Conservation (phyloP, 192 early-diverging fungal genomes). For the Chytriomyces sp. region DNA sequence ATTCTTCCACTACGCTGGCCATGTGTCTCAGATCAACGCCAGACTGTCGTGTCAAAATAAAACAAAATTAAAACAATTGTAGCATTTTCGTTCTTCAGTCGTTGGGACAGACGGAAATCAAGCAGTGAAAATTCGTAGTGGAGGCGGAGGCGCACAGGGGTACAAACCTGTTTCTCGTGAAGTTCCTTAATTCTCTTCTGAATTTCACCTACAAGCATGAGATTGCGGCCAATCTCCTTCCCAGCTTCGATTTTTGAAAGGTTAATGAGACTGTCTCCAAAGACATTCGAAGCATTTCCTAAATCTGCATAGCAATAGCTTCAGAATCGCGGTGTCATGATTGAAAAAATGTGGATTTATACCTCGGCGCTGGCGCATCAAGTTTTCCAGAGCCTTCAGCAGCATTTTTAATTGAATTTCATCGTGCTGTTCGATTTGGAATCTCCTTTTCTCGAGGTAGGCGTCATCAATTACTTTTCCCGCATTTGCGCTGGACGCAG, state of each 20-base stretch:
- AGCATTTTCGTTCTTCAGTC: neutral
- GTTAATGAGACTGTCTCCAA: constrained; percentile 77
- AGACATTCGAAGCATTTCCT: constrained; percentile 73
- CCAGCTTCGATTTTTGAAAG: constrained; percentile 77
- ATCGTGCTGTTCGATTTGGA: constrained; percentile 77
- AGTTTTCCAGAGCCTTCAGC: constrained; percentile 76
- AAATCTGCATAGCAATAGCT: constrained; percentile 20
- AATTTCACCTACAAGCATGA: constrained; percentile 76
- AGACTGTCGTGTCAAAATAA: constrained; percentile 43
- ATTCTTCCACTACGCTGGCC: constrained; percentile 84
- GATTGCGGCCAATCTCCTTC: constrained; percentile 65
- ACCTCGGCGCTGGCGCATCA: constrained; percentile 53
- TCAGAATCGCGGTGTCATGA: neutral
- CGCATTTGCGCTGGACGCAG: neutral
- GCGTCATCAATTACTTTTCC: constrained; percentile 53
- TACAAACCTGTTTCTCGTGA: constrained; percentile 72
- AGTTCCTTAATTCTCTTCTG: constrained; percentile 80
- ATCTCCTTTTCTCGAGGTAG: constrained; percentile 77
- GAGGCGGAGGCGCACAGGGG: neutral
- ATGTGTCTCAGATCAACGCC: constrained; percentile 75
- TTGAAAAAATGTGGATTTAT: neutral
- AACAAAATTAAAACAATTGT: neutral
- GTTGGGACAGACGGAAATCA: too few relatives aligned
- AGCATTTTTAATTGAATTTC: constrained; percentile 74
- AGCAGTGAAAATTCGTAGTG: neutral